These are phyloP conservation scores for Anisodus tanguticus DNA, from an alignment of 257 asterid genomes.

Conservation along the genomic window DNA sequence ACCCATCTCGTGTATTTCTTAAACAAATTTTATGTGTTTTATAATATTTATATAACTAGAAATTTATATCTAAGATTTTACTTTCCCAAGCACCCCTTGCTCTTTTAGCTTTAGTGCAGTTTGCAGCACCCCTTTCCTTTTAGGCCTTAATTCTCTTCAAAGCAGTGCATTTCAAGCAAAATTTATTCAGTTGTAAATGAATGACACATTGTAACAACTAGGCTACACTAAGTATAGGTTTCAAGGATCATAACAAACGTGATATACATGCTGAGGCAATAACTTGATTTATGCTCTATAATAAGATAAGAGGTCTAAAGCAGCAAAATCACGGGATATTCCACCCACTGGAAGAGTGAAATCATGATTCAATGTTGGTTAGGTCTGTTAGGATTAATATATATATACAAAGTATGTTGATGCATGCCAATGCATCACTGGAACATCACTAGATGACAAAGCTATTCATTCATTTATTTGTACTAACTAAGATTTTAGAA, in stretches of 20 bases:
- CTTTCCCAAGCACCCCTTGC: constrained; percentile 4
- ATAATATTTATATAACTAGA: background rate
- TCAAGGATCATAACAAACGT: constrained; percentile 3
- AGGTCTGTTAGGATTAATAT: background rate
- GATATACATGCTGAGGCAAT: background rate
- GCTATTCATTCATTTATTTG: background rate
- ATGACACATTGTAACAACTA: background rate
- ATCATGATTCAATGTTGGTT: background rate
- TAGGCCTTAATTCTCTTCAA: background rate
- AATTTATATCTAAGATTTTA: background rate
- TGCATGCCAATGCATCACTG: background rate
- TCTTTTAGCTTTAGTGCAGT: background rate
- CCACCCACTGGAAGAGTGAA: background rate
- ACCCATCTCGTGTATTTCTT: no score
- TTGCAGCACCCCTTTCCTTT: background rate
- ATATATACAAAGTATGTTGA: background rate
- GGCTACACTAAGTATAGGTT: background rate
- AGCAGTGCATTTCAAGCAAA: constrained; percentile 18
- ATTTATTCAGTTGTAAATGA: background rate
- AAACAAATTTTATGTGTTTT: no score
- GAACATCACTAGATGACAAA: background rate
- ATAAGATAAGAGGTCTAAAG: background rate
- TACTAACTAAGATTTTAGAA: background rate
- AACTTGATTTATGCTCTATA: background rate
- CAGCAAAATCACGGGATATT: background rate